Evolutionary conservation across 2,329 filamentous ascomycete species (phyloP), one percentile per base, ranked within the genome.

Genomic region (Fusarium mexicanum): DNA sequence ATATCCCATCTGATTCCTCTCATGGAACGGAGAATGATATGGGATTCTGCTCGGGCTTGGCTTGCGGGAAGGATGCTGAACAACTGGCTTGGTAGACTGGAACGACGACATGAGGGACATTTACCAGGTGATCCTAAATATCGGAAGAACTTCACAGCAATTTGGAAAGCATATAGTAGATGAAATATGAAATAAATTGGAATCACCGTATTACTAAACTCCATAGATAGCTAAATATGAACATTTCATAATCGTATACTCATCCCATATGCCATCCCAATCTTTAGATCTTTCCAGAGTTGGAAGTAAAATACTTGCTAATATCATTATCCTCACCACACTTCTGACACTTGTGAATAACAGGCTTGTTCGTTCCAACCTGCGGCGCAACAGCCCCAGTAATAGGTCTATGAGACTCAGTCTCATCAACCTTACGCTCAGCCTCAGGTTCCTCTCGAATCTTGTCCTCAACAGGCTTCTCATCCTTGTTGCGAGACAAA

Each of bases 321-420:
- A 72, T 71, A 6, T 71, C 62, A 16, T 71, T 71, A 0, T 58
- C 69, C 55, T 62, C 69, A 7, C 69, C 66, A 58, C 69, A 71
- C 31, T 71, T 71, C 51, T 71, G 44, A 29, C 69, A 71, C 37
- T 64, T 64, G 18, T 71, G 69, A 10, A 66, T 70, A 5, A 71
- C 41, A 24, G 62, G 43, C 51, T 63, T 57, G 44, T 61, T 70
- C 11, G 18, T 68, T 33, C 47, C 40, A 1, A 44, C 17, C 16
- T 37, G 29, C 8, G 67, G 48, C 13, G 47, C 55, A 7, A 66
- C 43, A 14, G 43, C 57, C 1, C 40, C 46, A 22, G 48, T 37
- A 4, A 44, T 53, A 4, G 61, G 44, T 9, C n/a, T 67, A 6
- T 62, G 26, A 4, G 38, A 12, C 24, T 55, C 48, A 40, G 12